These are phyloP conservation scores for Physaria fendleri DNA, from an alignment of 345 rosid species.

Conservation along the genomic window DNA sequence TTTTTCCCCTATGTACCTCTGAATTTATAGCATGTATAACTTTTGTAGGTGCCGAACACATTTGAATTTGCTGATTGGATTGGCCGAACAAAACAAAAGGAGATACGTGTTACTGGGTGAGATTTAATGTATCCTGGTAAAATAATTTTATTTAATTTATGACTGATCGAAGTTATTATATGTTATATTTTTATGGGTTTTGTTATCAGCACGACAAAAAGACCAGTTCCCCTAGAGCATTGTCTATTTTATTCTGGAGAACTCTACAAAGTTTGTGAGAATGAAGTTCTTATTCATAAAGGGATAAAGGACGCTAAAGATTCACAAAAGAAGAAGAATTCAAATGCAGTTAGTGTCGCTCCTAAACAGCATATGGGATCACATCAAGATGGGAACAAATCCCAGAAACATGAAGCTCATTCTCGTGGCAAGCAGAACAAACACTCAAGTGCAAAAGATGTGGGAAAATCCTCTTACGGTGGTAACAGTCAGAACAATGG, in stretches of 20 bases:
- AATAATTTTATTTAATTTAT: constrained; percentile 4
- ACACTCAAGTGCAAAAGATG: constrained; percentile 52
- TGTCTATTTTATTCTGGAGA: constrained; percentile 86
- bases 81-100: constrained; percentile 89
- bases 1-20: not conserved
- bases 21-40: not conserved
- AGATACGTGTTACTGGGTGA: constrained; percentile 90
- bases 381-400: constrained; percentile 46
- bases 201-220: constrained; percentile 69
- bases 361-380: constrained; percentile 42
- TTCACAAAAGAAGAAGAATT: constrained; percentile 63
- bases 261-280: constrained; percentile 76
- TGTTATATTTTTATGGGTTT: not conserved
- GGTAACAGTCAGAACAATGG: constrained; percentile 59
- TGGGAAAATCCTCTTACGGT: constrained; percentile 39
- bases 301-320: constrained; percentile 84
- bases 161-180: not conserved
- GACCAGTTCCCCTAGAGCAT: constrained; percentile 98
- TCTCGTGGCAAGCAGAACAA: constrained; percentile 67
- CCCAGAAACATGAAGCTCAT: constrained; percentile 58
- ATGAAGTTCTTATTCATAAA: constrained; percentile 49
- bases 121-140: constrained; percentile 21
- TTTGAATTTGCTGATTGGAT: constrained; percentile 96
- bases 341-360: constrained; percentile 37
- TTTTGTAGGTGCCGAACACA: constrained; percentile 82